Evolutionary conservation across 306 rosid genomes (phyloP).

Genomic region (Inga laurina): DNA sequence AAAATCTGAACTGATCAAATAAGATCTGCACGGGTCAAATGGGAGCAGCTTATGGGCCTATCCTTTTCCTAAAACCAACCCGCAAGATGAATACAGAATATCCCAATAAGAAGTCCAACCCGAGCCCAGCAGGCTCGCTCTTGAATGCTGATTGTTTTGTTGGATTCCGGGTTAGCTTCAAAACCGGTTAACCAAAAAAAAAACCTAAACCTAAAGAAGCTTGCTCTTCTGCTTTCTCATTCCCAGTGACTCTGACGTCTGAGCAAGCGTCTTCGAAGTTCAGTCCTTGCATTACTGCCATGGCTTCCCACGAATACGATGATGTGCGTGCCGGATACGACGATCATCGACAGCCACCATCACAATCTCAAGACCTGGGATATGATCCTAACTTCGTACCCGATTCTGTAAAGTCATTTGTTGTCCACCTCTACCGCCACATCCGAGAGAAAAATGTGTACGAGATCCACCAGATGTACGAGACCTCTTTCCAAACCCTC

Average conservation of each 20-base stretch:
- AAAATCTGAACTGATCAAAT: too few species aligned
- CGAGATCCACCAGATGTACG: constrained; percentile 98
- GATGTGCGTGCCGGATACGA: constrained; percentile 48
- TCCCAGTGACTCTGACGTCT: background rate
- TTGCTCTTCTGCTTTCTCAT: background rate
- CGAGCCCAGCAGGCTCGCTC: background rate
- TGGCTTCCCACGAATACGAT: constrained; percentile 74
- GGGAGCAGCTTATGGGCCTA: too few species aligned
- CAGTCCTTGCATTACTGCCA: constrained; percentile 3
- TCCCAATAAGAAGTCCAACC: background rate
- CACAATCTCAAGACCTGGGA: constrained; percentile 58
- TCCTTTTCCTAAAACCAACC: background rate
- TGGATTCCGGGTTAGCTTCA: background rate
- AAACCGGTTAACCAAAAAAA: background rate
- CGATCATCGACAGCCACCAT: constrained; percentile 46
- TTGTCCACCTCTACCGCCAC: constrained; percentile 89
- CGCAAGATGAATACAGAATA: background rate
- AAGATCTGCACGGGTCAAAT: too few species aligned
- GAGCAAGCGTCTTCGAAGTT: background rate
- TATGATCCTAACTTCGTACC: constrained; percentile 96
- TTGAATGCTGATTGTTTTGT: background rate
- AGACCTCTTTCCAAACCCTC: constrained; percentile 74
- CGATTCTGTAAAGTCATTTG: constrained; percentile 83
- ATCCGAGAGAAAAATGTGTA: constrained; percentile 96
- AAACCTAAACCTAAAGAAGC: constrained; percentile 31